phyloP scores from a whole-genome alignment of 352 stramenopile species.

The Phytophthora boehmeriae region DNA sequence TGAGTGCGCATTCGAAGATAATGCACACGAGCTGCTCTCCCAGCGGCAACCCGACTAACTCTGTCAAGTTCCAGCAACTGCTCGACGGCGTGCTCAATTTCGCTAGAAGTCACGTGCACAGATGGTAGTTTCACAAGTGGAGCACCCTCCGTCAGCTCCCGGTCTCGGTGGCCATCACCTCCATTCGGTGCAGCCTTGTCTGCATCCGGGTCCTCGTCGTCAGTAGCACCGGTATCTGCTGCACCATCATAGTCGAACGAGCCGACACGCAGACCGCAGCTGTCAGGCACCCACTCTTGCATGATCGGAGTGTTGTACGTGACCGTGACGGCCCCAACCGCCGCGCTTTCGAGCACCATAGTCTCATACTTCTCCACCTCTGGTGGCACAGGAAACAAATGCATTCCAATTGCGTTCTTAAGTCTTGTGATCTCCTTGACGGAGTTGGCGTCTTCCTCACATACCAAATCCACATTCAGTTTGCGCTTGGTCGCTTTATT shows the following conservation, averaged over 20 bases:
- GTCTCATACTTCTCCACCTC: slow-evolving; percentile 63
- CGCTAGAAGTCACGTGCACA: slow-evolving; percentile 55
- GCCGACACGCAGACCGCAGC: slow-evolving; percentile 57
- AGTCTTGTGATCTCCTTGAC: slow-evolving; percentile 46
- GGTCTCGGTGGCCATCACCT: slow-evolving; percentile 6
- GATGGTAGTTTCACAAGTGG: slow-evolving; percentile 42
- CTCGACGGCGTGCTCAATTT: slow-evolving; percentile 61
- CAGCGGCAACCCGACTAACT: slow-evolving; percentile 58
- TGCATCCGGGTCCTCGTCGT: slow-evolving; percentile 12
- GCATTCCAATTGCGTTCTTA: slow-evolving; percentile 70
- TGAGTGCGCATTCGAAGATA: slow-evolving; percentile 72
- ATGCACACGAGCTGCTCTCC: slow-evolving; percentile 55
- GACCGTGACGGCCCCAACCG: slow-evolving; percentile 61
- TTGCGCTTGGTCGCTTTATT: slow-evolving; percentile 23
- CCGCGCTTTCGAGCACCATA: slow-evolving; percentile 54
- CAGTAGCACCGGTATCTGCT: not conserved
- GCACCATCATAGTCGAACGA: slow-evolving; percentile 43
- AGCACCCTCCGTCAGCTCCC: slow-evolving; percentile 4
- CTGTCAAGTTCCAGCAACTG: slow-evolving; percentile 52
- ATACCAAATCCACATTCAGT: slow-evolving; percentile 66
- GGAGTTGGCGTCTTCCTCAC: slow-evolving; percentile 47
- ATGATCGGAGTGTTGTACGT: slow-evolving; percentile 78
- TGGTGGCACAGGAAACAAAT: slow-evolving; percentile 66
- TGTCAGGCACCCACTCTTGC: slow-evolving; percentile 73
- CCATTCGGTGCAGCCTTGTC: slow-evolving; percentile 4